These are phyloP conservation scores for Aschersonia sp. DNA, from an alignment of 2,329 filamentous ascomycete species.

Conservation along the genomic window DNA sequence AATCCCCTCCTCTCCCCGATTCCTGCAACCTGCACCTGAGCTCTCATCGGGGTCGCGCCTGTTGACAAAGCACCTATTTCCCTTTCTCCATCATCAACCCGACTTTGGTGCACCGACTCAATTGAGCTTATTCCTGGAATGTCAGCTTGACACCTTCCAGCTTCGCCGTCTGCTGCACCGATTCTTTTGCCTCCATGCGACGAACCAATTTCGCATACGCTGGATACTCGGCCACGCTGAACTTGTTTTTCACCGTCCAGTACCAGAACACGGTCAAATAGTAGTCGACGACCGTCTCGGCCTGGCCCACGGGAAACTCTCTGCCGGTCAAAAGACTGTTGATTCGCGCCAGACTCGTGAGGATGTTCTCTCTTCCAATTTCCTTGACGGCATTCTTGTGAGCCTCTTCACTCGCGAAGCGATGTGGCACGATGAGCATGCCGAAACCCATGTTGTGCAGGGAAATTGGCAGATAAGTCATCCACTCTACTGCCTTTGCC, in stretches of 20 bases:
- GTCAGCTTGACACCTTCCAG: slow-evolving; percentile 1
- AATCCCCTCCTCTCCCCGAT: no score
- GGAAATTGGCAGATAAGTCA: slow-evolving; percentile 16
- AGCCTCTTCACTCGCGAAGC: slow-evolving; percentile 11
- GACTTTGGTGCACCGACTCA: neutral
- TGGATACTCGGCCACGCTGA: slow-evolving; percentile 7
- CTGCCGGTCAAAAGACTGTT: slow-evolving; percentile 5
- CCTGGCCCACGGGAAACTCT: slow-evolving; percentile 7
- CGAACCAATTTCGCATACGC: slow-evolving; percentile 5
- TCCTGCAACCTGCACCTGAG: no score
- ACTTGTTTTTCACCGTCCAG: slow-evolving; percentile 5
- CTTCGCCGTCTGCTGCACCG: slow-evolving; percentile 3
- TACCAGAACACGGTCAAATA: slow-evolving; percentile 9
- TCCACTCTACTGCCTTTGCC: slow-evolving; percentile 16
- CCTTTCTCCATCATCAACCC: neutral
- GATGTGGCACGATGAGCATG: slow-evolving; percentile 10
- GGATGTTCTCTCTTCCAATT: slow-evolving; percentile 5
- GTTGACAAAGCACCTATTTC: neutral
- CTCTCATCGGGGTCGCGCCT: no score
- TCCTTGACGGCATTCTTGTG: slow-evolving; percentile 5
- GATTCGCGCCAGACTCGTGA: slow-evolving; percentile 7
- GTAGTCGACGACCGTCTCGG: slow-evolving; percentile 10
- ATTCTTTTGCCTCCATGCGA: slow-evolving; percentile 5
- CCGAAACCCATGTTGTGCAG: slow-evolving; percentile 15
- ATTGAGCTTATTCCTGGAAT: neutral